Evolutionary conservation across 1,284 basidiomycete genomes (phyloP).

Genomic region (Ceratobasidium sp.): DNA sequence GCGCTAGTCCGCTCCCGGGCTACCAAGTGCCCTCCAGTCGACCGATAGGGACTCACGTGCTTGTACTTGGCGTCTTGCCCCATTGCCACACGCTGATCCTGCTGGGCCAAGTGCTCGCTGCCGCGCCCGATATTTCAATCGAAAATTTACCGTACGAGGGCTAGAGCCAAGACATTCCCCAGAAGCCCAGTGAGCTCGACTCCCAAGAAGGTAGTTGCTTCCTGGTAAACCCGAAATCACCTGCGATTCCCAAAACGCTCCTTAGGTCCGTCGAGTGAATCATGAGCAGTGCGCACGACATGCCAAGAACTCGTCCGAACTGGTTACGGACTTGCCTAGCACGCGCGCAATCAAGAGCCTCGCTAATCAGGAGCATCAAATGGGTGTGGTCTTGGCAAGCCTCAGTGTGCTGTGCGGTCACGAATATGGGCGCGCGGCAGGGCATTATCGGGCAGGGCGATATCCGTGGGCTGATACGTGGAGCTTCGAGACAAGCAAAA

Average conservation of each 20-base stretch:
- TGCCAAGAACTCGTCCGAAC: background rate
- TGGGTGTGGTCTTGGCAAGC: conserved; percentile 1
- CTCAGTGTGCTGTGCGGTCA: background rate
- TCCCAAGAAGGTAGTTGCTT: conserved; percentile 15
- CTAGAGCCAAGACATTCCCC: conserved; percentile 13
- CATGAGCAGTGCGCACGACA: too few species aligned
- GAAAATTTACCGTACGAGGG: background rate
- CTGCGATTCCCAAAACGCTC: background rate
- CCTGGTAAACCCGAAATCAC: background rate
- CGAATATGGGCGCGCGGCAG: background rate
- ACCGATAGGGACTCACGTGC: background rate
- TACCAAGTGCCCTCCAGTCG: conserved; percentile 16
- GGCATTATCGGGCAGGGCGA: background rate
- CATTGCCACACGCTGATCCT: conserved; percentile 19
- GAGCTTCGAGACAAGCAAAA: background rate
- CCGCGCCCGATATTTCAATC: background rate
- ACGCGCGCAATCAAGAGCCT: background rate
- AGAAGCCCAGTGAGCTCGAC: conserved; percentile 2
- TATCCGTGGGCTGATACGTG: background rate
- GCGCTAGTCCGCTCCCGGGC: conserved; percentile 25
- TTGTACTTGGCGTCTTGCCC: background rate
- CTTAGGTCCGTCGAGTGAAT: background rate
- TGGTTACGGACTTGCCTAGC: background rate
- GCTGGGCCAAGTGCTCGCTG: background rate
- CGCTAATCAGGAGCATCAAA: conserved; percentile 1